Percentiles rank a stretch among this genome's conserved stretches.
Conservation (phyloP, 257 asterid species). For the Nyctanthes arbortristis region DNA sequence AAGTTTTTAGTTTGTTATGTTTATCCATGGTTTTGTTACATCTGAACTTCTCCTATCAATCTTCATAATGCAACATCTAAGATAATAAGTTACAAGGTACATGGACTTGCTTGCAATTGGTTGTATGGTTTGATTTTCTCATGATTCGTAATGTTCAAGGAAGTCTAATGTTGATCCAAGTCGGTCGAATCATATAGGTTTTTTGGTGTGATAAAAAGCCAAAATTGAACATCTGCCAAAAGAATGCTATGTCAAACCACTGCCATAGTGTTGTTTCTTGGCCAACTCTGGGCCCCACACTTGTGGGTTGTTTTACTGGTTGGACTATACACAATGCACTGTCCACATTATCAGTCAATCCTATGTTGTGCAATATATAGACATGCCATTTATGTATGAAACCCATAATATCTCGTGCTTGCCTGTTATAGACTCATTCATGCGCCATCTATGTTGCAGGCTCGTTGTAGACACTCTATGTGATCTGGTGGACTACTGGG, state of each 20-base stretch:
- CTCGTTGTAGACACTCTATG: conserved; percentile 78
- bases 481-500: conserved; percentile 93
- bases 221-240: neutral
- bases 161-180: neutral
- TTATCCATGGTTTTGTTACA: neutral
- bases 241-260: neutral
- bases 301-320: too few relatives aligned
- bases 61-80: neutral
- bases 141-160: neutral
- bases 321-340: too few relatives aligned
- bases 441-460: conserved; percentile 41
- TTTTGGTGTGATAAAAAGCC: neutral
- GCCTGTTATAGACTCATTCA: conserved; percentile 3
- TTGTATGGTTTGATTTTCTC: neutral
- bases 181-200: neutral
- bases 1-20: neutral
- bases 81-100: neutral
- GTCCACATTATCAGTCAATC: too few relatives aligned
- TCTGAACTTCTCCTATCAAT: neutral
- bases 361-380: too few relatives aligned
- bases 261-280: neutral
- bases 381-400: too few relatives aligned
- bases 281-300: too few relatives aligned
- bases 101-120: neutral
- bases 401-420: neutral